Conservation (phyloP, 768 basidiomycete species). For the Boletus sp. region DNA sequence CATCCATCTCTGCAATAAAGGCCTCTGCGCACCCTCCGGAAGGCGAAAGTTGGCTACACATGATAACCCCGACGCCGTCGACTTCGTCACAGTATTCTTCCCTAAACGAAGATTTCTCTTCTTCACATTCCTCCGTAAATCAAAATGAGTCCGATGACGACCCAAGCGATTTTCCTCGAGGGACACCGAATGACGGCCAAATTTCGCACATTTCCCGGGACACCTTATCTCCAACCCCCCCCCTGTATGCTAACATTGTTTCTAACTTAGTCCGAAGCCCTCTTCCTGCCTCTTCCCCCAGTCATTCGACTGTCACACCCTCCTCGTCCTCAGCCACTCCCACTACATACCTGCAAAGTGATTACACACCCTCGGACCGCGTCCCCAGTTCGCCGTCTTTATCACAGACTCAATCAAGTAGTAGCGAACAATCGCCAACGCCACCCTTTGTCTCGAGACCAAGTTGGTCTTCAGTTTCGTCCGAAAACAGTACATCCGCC, state of each 20-base stretch:
- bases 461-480: slow-evolving; percentile 26
- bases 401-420: slow-evolving; percentile 14
- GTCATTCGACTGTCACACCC: slow-evolving; percentile 4
- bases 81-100: slow-evolving; percentile 15
- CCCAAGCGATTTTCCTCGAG: slow-evolving; percentile 1
- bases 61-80: slow-evolving; percentile 28
- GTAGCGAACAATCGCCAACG: slow-evolving; percentile 13
- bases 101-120: slow-evolving; percentile 25
- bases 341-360: slow-evolving; percentile 9
- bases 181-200: slow-evolving; percentile 5
- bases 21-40: slow-evolving; percentile 16
- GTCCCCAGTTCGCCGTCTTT: slow-evolving; percentile 10
- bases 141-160: slow-evolving; percentile 12
- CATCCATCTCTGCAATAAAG: slow-evolving; percentile 16
- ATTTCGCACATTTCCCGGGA: slow-evolving; percentile 1
- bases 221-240: slow-evolving; percentile 11
- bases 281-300: slow-evolving; percentile 6
- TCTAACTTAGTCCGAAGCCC: slow-evolving; percentile 19
- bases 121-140: slow-evolving; percentile 21
- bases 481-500: slow-evolving; percentile 17
- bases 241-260: slow-evolving; percentile 26
- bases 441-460: slow-evolving; percentile 15
- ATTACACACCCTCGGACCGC: slow-evolving; percentile 12
- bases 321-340: slow-evolving; percentile 5
- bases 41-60: slow-evolving; percentile 32